Evolutionary conservation across 306 rosid species (phyloP).

Genomic region (Prunus campanulata): DNA sequence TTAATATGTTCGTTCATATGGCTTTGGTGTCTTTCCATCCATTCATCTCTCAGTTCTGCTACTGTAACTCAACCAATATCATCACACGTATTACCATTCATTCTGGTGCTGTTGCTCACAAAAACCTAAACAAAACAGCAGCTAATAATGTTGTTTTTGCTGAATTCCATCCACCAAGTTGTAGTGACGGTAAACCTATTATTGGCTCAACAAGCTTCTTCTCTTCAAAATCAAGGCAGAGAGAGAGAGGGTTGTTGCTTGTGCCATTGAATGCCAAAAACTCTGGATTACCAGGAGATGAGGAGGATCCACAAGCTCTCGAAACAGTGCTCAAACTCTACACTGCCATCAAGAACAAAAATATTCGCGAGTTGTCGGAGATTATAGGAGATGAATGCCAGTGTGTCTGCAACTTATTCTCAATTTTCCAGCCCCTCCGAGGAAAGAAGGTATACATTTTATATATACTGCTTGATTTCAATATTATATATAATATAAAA

Average conservation of each 20-base stretch:
- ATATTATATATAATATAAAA: background rate
- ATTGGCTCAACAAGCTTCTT: constrained; percentile 16
- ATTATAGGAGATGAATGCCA: constrained; percentile 45
- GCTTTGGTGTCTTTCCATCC: background rate
- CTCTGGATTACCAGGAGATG: constrained; percentile 35
- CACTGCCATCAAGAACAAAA: constrained; percentile 46
- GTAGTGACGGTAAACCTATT: background rate
- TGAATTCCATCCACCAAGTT: constrained; percentile 19
- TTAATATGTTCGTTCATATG: background rate
- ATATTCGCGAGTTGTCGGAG: constrained; percentile 36
- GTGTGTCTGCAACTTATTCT: constrained; percentile 38
- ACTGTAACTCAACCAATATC: no score
- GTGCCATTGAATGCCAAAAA: constrained; percentile 33
- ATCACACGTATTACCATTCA: background rate
- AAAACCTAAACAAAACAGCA: constrained; percentile 13
- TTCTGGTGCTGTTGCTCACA: constrained; percentile 2
- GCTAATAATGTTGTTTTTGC: constrained; percentile 10
- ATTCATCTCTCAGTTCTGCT: no score
- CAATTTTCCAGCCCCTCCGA: constrained; percentile 41
- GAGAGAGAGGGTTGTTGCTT: constrained; percentile 14
- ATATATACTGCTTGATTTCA: background rate
- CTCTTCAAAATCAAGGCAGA: background rate
- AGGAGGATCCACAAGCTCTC: constrained; percentile 31
- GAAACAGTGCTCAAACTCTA: constrained; percentile 45
- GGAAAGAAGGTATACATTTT: constrained; percentile 45